These are phyloP conservation scores for Syzygium oleosum DNA, from an alignment of 345 rosid species.

Conservation along the genomic window DNA sequence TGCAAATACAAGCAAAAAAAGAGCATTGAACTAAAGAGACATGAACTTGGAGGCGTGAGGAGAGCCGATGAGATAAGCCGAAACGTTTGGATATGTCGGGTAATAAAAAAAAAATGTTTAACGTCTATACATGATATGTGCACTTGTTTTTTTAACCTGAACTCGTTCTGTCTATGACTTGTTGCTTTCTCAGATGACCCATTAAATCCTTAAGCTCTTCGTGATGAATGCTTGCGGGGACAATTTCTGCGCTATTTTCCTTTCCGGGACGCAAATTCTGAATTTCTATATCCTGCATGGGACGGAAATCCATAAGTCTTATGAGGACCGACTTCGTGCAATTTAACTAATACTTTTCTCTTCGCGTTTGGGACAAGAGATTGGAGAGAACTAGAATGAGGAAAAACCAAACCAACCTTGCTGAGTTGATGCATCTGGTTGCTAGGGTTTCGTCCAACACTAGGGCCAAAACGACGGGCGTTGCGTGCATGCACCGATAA, in stretches of 20 bases:
- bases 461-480: slow-evolving; percentile 20
- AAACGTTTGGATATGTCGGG: not conserved
- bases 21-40: not conserved
- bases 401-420: not conserved
- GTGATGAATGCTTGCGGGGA: not conserved
- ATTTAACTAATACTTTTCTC: not conserved
- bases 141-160: not conserved
- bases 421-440: not conserved
- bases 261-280: not conserved
- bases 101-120: not conserved
- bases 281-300: not conserved
- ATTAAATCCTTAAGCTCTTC: not conserved
- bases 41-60: not conserved
- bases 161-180: not conserved
- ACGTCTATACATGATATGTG: not conserved
- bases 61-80: not conserved
- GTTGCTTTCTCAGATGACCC: not conserved
- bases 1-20: not conserved
- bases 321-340: not conserved
- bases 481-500: slow-evolving; percentile 47
- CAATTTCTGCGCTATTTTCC: not conserved
- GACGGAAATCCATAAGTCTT: not conserved
- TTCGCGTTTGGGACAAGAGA: not conserved
- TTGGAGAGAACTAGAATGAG: slow-evolving; percentile 1
- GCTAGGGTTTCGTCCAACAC: not conserved